Conservation (phyloP, 2,329 filamentous ascomycete species). For the Colletotrichum somersetense region DNA sequence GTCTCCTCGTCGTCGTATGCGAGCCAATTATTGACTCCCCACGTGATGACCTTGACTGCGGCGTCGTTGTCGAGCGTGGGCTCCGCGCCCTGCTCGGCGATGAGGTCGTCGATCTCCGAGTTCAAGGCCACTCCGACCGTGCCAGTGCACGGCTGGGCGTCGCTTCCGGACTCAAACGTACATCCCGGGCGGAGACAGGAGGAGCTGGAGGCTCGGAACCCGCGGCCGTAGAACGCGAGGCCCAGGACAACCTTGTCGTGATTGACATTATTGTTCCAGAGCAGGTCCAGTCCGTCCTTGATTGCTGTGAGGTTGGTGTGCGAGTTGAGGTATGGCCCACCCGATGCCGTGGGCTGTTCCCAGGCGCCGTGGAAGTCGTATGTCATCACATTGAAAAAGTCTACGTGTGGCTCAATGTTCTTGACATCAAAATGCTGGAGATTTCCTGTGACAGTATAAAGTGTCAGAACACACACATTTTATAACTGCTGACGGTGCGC, state of each 20-base stretch:
- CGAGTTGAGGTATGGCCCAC: slow-evolving; percentile 6
- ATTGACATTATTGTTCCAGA: slow-evolving; percentile 60
- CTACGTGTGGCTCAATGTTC: slow-evolving; percentile 45
- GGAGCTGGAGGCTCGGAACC: neutral
- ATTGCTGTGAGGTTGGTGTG: slow-evolving; percentile 60
- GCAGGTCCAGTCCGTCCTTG: slow-evolving; percentile 54
- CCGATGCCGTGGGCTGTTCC: slow-evolving; percentile 45
- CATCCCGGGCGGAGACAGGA: slow-evolving; percentile 2
- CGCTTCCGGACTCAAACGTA: slow-evolving; percentile 1
- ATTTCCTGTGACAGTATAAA: neutral
- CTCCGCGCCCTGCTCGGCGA: slow-evolving; percentile 29
- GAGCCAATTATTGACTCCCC: slow-evolving; percentile 48
- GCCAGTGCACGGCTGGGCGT: slow-evolving; percentile 39
- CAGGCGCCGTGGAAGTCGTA: slow-evolving; percentile 44
- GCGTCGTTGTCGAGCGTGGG: slow-evolving; percentile 43
- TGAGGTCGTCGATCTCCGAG: slow-evolving; percentile 47
- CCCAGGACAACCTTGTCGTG: slow-evolving; percentile 59
- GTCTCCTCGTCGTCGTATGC: slow-evolving; percentile 48
- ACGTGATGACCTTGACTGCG: slow-evolving; percentile 48
- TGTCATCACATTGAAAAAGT: slow-evolving; percentile 56
- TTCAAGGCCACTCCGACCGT: slow-evolving; percentile 44
- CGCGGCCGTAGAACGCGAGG: slow-evolving; percentile 57
- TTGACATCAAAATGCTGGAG: slow-evolving; percentile 46
- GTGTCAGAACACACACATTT: neutral
- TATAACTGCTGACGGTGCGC: neutral